Conservation (phyloP, 2,329 filamentous ascomycete genomes). For the Ophiosphaerella herpotricha region DNA sequence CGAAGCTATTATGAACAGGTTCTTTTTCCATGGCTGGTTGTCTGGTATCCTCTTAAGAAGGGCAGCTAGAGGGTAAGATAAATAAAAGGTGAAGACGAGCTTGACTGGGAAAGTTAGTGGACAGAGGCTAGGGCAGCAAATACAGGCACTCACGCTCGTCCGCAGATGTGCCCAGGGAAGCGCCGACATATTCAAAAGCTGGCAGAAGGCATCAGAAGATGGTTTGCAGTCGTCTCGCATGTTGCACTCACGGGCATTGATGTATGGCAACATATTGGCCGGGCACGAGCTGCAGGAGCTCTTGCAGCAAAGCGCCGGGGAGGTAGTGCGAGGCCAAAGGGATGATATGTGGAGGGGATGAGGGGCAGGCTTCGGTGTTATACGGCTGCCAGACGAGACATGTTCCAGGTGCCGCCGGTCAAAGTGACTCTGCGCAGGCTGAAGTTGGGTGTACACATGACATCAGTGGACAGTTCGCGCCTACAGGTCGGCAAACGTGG, state of each 20-base stretch:
- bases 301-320: not conserved
- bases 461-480: conserved; percentile 1
- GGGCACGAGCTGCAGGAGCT: not conserved
- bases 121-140: not conserved
- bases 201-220: conserved; percentile 1
- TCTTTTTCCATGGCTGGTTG: conserved; percentile 80
- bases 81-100: conserved; percentile 83
- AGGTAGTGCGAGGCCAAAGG: not conserved
- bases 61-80: conserved; percentile 90
- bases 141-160: conserved; percentile 62
- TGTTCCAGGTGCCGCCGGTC: not conserved
- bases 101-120: conserved; percentile 69
- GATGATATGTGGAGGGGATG: not conserved
- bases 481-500: not conserved
- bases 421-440: not conserved
- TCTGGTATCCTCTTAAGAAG: conserved; percentile 91
- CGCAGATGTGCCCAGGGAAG: conserved; percentile 63
- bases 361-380: too few species aligned
- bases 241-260: conserved; percentile 61
- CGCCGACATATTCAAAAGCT: conserved; percentile 66
- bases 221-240: not conserved
- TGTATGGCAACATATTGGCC: conserved; percentile 64
- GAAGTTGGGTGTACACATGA: not conserved
- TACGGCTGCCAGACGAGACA: too few species aligned
- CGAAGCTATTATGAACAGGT: conserved; percentile 82